Conservation (phyloP, 768 basidiomycete species). For the Mycena alexandri region DNA sequence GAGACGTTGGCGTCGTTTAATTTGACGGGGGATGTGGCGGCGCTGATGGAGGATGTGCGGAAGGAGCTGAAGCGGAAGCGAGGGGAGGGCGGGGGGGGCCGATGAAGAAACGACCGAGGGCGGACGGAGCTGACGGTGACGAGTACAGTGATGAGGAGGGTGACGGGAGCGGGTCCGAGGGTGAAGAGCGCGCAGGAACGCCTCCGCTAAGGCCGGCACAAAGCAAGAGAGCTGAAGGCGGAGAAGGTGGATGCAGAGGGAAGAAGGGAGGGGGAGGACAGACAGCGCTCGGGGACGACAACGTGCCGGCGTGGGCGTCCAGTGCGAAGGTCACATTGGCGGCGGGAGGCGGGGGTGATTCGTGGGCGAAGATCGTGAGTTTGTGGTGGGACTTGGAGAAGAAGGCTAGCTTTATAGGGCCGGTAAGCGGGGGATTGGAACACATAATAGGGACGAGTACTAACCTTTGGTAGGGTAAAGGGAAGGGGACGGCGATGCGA, state of each 20-base stretch:
- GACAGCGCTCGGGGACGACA: background rate
- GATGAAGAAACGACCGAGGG: background rate
- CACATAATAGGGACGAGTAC: no score
- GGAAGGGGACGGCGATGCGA: background rate
- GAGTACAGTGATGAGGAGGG: background rate
- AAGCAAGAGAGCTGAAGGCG: background rate
- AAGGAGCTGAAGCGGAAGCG: no score
- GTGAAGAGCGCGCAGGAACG: background rate
- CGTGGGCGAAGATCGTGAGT: background rate
- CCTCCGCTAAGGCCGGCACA: background rate
- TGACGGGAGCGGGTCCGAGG: background rate
- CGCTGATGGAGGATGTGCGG: no score
- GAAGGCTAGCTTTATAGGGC: background rate
- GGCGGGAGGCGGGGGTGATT: background rate
- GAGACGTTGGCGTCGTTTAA: no score
- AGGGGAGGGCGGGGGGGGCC: no score
- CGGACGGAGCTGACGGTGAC: no score
- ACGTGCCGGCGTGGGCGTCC: background rate
- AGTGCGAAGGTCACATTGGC: background rate
- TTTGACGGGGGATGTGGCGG: no score
- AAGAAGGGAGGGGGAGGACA: background rate
- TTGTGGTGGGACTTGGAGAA: slow-evolving; percentile 6
- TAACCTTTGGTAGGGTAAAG: background rate
- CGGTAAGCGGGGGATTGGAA: background rate
- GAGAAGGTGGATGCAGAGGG: background rate